Evolutionary conservation across 106 monocot species (phyloP).

Genomic region (Agapanthus africanus): DNA sequence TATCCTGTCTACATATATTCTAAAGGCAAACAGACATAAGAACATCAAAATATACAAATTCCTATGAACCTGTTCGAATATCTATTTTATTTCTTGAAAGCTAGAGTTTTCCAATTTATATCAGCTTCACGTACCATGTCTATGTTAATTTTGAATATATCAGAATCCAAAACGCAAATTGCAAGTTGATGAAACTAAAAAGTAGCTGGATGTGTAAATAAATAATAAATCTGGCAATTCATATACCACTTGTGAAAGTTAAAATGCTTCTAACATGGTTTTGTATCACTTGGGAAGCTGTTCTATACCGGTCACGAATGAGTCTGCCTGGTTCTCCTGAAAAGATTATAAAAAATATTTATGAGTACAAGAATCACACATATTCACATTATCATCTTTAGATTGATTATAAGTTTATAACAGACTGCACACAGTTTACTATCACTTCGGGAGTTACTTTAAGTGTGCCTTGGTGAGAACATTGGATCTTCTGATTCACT

Average conservation of each 20-base stretch:
- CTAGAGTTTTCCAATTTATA: neutral
- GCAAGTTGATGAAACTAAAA: neutral
- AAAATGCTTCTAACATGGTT: conserved; percentile 68
- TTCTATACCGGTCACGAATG: conserved; percentile 88
- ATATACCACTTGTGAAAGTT: conserved; percentile 10
- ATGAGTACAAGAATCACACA: neutral
- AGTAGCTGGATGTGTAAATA: neutral
- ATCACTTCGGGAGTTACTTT: too few species aligned
- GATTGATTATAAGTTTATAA: neutral
- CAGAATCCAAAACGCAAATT: neutral
- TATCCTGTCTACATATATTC: too few species aligned
- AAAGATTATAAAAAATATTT: conserved; percentile 14
- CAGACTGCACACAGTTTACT: too few species aligned
- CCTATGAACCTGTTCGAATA: neutral
- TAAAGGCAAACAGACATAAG: too few species aligned
- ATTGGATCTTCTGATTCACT: too few species aligned
- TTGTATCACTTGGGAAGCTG: conserved; percentile 94
- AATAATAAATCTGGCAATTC: conserved; percentile 2
- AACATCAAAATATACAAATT: too few species aligned
- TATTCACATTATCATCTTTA: neutral
- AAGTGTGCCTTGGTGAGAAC: too few species aligned
- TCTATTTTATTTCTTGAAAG: neutral
- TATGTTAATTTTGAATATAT: neutral
- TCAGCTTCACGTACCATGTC: neutral
- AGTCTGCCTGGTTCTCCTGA: conserved; percentile 88